These are phyloP conservation scores for Leccinum subgranulosum DNA, from an alignment of 768 basidiomycete genomes.

Conservation along the genomic window DNA sequence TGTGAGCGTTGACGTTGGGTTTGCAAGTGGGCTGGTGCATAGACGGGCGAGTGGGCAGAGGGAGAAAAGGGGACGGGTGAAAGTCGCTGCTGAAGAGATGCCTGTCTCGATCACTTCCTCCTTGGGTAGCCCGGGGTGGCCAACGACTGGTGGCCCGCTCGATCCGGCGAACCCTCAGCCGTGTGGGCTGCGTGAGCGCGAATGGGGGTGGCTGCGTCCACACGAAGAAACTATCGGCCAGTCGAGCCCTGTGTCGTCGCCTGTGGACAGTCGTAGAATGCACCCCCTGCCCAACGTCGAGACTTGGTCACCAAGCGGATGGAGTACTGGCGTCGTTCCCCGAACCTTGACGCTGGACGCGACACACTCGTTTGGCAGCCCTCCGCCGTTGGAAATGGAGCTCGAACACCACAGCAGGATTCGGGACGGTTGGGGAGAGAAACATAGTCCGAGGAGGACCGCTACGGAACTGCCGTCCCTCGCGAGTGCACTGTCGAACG, in stretches of 20 bases:
- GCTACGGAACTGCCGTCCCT: slow-evolving; percentile 14
- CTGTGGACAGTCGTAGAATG: background rate
- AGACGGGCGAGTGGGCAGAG: background rate
- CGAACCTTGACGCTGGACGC: background rate
- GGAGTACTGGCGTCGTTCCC: background rate
- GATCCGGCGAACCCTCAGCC: slow-evolving; percentile 19
- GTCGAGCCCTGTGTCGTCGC: slow-evolving; percentile 1
- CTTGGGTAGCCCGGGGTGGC: slow-evolving; percentile 13
- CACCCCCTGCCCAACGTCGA: background rate
- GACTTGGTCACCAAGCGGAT: background rate
- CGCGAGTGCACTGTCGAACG: slow-evolving; percentile 17
- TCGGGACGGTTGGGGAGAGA: background rate
- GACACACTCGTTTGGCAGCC: background rate
- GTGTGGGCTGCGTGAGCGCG: slow-evolving; percentile 7
- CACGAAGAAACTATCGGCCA: background rate
- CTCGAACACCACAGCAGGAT: background rate
- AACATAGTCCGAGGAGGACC: background rate
- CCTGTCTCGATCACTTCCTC: background rate
- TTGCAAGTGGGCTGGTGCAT: slow-evolving; percentile 1
- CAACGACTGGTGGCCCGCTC: slow-evolving; percentile 25
- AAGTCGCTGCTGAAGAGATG: background rate
- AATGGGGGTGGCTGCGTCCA: background rate
- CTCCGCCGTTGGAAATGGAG: background rate
- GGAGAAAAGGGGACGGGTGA: background rate
- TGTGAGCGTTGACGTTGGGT: background rate